Base-by-base conservation (phyloP, 768 basidiomycete genomes). In the Paxillus rubicundulus region DNA sequence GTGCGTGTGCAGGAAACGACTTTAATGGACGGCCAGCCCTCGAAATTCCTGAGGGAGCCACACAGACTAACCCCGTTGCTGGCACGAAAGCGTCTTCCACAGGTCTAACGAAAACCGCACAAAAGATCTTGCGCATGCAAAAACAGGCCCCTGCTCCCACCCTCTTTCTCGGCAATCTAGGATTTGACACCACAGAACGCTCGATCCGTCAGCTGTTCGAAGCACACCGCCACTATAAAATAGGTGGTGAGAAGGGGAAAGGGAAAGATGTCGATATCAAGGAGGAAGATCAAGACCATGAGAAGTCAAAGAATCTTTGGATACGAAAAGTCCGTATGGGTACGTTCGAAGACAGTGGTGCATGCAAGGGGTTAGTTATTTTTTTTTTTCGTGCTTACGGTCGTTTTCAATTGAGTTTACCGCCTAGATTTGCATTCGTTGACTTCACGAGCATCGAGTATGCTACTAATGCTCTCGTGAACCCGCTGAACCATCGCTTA, bases 261-360 rank as follows among this genome's bases (percentile, higher is more conserved):
- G 68, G 58, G 21, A 66, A 59, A 16, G 68, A 70, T 40, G 67
- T 64, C 39, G 71, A 52, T n/a, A 47, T 32, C 5, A 21, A 39
- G 39, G 53, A 28, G 13, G 47, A 45, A 16, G 41, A 1, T 20
- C 39, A 42, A 20, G 54, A 50, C 14, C 46, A 21, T 7, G 47
- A 36, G 45, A 42, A 10, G 59, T 36, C 53, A 7, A 57, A 63
- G 21, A 78, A 80, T 42, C 65, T 68, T 20, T 84, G 83, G 84
- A 79, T 87, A 73, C 78, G 89, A 55, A 92, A 92, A 65, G 74
- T 99, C 27, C 84, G 96, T 6, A 80, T 99, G 81, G 94, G 93
- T 4, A 95, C 94, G 16, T 99, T 99, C 59, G 93, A 98, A 67
- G 96, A 99, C 69, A 89, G 84, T 45, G 97, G 96, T 9, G 71